Percentiles rank a stretch among this genome's conserved stretches.
Conservation (phyloP, 2,329 filamentous ascomycete genomes). For the Calonectria pteridis region DNA sequence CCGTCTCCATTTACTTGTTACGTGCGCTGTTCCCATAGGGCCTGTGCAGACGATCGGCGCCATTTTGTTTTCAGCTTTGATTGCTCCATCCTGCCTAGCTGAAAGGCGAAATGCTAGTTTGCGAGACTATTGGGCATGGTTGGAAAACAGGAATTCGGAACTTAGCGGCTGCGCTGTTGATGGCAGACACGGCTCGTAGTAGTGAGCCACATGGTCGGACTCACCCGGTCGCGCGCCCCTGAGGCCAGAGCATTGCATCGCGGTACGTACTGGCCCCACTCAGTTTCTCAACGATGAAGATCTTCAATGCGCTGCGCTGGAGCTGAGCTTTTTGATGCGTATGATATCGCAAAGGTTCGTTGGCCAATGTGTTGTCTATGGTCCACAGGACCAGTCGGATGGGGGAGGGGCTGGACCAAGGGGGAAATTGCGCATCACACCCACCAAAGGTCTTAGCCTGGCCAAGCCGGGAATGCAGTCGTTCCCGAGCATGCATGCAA, state of each 20-base stretch:
- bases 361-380: neutral
- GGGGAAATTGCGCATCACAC: neutral
- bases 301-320: neutral
- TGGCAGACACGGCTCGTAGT: neutral
- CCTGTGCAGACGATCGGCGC: neutral
- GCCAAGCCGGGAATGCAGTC: neutral
- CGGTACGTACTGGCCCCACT: neutral
- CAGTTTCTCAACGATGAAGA: neutral
- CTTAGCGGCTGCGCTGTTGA: neutral
- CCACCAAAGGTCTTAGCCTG: neutral
- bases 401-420: neutral
- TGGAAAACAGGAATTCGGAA: neutral
- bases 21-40: neutral
- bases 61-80: neutral
- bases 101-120: neutral
- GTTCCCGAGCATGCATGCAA: constrained; percentile 3
- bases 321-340: neutral
- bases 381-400: neutral
- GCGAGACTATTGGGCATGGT: neutral
- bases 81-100: neutral
- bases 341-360: neutral
- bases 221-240: constrained; percentile 4
- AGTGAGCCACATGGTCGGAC: neutral
- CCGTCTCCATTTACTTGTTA: neutral
- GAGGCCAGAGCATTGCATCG: neutral